A percentile compares a stretch with the other conserved stretches of the same genome.
Conservation (phyloP, 768 basidiomycete species). For the Paxillus rubicundulus region DNA sequence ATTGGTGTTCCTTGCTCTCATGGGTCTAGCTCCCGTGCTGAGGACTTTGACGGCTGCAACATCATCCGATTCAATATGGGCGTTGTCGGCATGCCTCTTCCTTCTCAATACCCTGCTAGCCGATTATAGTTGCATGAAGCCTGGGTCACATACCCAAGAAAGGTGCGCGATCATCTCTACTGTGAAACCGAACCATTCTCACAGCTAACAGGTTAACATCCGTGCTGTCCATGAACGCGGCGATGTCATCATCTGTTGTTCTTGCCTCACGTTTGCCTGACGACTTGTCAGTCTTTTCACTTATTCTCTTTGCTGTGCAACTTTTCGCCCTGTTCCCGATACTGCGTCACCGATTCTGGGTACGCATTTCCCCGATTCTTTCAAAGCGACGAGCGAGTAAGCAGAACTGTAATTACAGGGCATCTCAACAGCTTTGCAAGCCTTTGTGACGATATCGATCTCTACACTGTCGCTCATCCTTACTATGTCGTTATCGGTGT, state of each 20-base stretch:
- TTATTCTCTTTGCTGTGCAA: constrained; percentile 82
- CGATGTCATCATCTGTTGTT: constrained; percentile 89
- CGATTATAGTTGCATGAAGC: constrained; percentile 64
- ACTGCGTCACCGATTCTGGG: constrained; percentile 71
- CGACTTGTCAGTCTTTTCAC: constrained; percentile 84
- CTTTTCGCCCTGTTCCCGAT: constrained; percentile 83
- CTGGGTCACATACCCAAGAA: constrained; percentile 49
- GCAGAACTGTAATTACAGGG: constrained; percentile 37
- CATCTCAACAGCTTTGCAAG: constrained; percentile 45
- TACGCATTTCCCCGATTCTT: constrained; percentile 29
- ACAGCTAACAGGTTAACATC: constrained; percentile 62
- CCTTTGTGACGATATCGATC: constrained; percentile 51
- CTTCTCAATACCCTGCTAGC: constrained; percentile 77
- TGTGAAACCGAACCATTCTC: constrained; percentile 20
- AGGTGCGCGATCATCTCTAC: constrained; percentile 43
- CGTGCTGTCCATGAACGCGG: constrained; percentile 86
- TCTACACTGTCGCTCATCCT: constrained; percentile 50
- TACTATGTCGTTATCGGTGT: constrained; percentile 51
- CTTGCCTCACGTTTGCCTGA: constrained; percentile 85
- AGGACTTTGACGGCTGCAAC: constrained; percentile 92
- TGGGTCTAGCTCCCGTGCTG: constrained; percentile 88
- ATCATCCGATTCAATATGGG: constrained; percentile 97
- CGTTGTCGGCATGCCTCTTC: constrained; percentile 83
- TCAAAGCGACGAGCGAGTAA: constrained; percentile 9
- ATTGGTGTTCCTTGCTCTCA: constrained; percentile 82